Conservation (phyloP, 140 eudicot species). For the Flaveria floridana region DNA sequence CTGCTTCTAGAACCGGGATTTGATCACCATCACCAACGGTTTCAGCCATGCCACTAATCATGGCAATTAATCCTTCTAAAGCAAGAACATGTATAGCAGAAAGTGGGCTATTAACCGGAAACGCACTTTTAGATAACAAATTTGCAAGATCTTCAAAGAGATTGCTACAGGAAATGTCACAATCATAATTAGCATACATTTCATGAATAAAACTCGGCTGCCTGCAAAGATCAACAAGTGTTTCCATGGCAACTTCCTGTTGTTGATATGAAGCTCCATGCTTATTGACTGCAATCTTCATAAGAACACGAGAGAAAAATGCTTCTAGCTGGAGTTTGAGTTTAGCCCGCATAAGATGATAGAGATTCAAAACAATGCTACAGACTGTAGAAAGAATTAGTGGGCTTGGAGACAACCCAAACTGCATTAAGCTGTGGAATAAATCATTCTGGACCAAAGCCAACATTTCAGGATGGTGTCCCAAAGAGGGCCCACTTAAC, state of each 20-base stretch:
- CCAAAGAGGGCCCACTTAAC: slow-evolving; percentile 57
- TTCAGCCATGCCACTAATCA: slow-evolving; percentile 65
- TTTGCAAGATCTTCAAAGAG: slow-evolving; percentile 63
- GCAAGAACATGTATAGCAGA: slow-evolving; percentile 64
- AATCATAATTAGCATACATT: slow-evolving; percentile 67
- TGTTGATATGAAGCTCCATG: slow-evolving; percentile 65
- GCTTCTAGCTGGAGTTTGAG: slow-evolving; percentile 69
- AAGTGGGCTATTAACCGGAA: slow-evolving; percentile 66
- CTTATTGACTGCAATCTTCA: slow-evolving; percentile 55
- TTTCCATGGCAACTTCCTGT: slow-evolving; percentile 78
- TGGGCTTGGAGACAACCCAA: slow-evolving; percentile 64
- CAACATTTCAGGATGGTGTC: slow-evolving; percentile 58
- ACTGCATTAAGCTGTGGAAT: slow-evolving; percentile 61
- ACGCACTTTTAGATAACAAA: slow-evolving; percentile 66
- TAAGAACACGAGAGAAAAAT: slow-evolving; percentile 50
- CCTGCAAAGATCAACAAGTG: slow-evolving; percentile 65
- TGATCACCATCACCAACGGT: slow-evolving; percentile 44
- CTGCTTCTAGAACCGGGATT: slow-evolving; percentile 29
- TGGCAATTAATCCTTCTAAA: slow-evolving; percentile 58
- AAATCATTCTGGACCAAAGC: slow-evolving; percentile 59
- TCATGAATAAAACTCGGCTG: slow-evolving; percentile 53
- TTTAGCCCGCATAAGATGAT: slow-evolving; percentile 60
- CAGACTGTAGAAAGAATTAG: slow-evolving; percentile 67
- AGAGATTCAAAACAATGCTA: slow-evolving; percentile 64
- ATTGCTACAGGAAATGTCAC: slow-evolving; percentile 66